phyloP scores from a whole-genome alignment of 345 rosid species.

The Trapa incisa region DNA sequence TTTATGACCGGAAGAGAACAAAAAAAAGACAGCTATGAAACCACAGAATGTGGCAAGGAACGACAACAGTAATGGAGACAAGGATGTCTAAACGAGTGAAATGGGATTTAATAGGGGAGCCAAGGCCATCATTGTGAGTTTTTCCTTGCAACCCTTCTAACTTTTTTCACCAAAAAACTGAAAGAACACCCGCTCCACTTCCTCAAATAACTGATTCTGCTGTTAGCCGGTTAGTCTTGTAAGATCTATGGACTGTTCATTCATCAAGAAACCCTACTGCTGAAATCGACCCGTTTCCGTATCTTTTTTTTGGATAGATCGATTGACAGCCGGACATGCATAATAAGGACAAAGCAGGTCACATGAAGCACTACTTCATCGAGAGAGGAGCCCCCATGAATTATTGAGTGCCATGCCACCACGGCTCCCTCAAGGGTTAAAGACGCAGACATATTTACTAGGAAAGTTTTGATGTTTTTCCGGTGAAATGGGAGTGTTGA shows the following conservation, averaged over 20 bases:
- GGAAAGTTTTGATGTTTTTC: too few relatives aligned
- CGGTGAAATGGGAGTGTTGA: too few relatives aligned
- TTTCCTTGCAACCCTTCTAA: background rate
- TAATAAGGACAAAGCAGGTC: too few relatives aligned
- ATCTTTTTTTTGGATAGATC: too few relatives aligned
- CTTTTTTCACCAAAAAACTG: background rate
- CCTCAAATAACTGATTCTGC: background rate
- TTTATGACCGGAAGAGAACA: constrained; percentile 1
- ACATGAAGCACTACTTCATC: too few relatives aligned
- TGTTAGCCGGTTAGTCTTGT: background rate
- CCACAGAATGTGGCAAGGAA: background rate
- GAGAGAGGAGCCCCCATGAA: too few relatives aligned
- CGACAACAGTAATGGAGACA: constrained; percentile 1
- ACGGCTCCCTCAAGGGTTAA: too few relatives aligned
- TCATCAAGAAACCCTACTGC: background rate
- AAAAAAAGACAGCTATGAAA: background rate
- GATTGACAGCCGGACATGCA: too few relatives aligned
- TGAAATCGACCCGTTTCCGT: too few relatives aligned
- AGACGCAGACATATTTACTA: too few relatives aligned
- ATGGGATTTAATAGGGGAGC: background rate
- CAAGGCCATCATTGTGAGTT: background rate
- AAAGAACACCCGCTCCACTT: background rate
- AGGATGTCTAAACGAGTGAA: background rate
- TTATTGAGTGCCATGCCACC: too few relatives aligned
- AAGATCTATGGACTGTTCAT: background rate